These are phyloP conservation scores for Calonectria pseudoturangicola DNA, from an alignment of 2,329 filamentous ascomycete species.

Conservation along the genomic window DNA sequence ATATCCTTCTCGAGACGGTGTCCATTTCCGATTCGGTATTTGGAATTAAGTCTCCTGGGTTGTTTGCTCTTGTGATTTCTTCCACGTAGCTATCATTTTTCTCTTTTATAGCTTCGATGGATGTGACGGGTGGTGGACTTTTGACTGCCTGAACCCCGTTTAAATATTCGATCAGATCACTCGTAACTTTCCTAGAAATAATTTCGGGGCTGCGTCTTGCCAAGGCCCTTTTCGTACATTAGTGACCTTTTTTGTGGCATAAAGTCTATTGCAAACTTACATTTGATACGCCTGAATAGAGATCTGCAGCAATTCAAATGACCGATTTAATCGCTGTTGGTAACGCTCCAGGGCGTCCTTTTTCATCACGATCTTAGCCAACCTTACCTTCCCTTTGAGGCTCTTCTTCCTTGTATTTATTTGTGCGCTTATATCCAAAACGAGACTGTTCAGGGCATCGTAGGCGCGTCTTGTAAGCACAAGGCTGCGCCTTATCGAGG, in stretches of 20 bases:
- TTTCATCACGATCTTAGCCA: constrained; percentile 46
- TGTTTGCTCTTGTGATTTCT: neutral
- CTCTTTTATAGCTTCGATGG: neutral
- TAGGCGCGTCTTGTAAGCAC: constrained; percentile 41
- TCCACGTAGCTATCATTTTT: neutral
- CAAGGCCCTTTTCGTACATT: constrained; percentile 41
- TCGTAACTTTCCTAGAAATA: constrained; percentile 35
- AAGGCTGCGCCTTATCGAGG: constrained; percentile 26
- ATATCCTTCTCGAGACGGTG: neutral
- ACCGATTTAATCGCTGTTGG: constrained; percentile 41
- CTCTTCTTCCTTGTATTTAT: constrained; percentile 42
- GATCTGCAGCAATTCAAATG: constrained; percentile 43
- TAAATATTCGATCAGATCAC: constrained; percentile 33
- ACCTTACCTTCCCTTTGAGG: constrained; percentile 43
- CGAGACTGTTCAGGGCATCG: constrained; percentile 39
- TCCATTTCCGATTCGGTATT: neutral
- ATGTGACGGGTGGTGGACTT: neutral
- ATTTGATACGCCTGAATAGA: constrained; percentile 46
- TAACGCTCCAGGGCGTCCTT: constrained; percentile 46
- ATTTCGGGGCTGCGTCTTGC: constrained; percentile 44
- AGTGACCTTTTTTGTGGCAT: neutral
- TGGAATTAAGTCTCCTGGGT: no score
- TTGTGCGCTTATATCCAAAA: constrained; percentile 41
- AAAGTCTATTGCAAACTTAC: constrained; percentile 39
- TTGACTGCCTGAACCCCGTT: neutral